phyloP scores from a whole-genome alignment of 1,284 basidiomycete species.

The Bjerkandera adusta region DNA sequence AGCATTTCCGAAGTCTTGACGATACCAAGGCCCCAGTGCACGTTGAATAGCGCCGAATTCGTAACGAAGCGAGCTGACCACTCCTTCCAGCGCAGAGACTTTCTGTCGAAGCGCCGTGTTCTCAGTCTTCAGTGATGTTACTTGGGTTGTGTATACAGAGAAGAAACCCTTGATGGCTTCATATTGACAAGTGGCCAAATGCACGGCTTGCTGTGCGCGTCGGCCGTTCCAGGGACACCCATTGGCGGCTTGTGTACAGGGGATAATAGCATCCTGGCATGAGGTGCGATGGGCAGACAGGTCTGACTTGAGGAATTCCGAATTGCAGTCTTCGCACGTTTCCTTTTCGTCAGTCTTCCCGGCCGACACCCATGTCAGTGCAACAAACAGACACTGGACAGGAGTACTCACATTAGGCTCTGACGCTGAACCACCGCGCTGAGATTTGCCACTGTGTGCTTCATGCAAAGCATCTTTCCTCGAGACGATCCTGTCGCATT shows the following conservation, averaged over 20 bases:
- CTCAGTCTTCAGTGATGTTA: slow-evolving; percentile 50
- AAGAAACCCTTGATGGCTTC: slow-evolving; percentile 64
- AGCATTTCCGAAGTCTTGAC: slow-evolving; percentile 9
- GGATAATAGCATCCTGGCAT: slow-evolving; percentile 39
- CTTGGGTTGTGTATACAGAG: slow-evolving; percentile 40
- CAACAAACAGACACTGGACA: slow-evolving; percentile 23
- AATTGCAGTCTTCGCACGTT: slow-evolving; percentile 43
- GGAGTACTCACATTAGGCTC: slow-evolving; percentile 37
- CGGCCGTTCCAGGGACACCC: slow-evolving; percentile 61
- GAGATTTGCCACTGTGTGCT: slow-evolving; percentile 32
- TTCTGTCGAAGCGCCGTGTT: slow-evolving; percentile 56
- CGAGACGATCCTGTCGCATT: slow-evolving; percentile 42
- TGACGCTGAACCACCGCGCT: slow-evolving; percentile 25
- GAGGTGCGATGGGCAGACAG: slow-evolving; percentile 33
- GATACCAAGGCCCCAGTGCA: slow-evolving; percentile 68
- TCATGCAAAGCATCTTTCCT: slow-evolving; percentile 37
- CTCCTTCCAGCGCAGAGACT: slow-evolving; percentile 52
- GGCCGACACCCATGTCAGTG: background rate
- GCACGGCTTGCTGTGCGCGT: slow-evolving; percentile 35
- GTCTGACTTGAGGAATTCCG: slow-evolving; percentile 33
- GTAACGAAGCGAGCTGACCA: slow-evolving; percentile 42
- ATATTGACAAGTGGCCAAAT: slow-evolving; percentile 54
- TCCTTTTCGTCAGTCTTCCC: slow-evolving; percentile 5
- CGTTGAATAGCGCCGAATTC: slow-evolving; percentile 50
- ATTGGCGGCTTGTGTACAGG: slow-evolving; percentile 47